Evolutionary conservation across 176 grass and related monocot species (phyloP), one percentile per base, ranked within the genome.

Genomic region (Zea luxurians): DNA sequence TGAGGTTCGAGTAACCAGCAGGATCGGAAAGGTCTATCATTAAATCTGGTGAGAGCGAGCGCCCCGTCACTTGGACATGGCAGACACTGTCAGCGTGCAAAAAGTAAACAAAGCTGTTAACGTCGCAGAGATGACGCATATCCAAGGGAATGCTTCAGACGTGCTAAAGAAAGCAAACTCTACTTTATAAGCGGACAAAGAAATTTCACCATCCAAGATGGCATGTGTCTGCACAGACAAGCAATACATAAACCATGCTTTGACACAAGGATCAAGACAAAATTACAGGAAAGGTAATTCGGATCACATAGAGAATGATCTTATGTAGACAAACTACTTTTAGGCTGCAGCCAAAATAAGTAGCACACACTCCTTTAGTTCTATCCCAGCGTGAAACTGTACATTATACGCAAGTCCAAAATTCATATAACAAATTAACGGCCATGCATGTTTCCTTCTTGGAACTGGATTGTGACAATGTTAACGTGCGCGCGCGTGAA

Each of bases 61-160:
- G 80, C 12, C 96, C 96, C 8, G 82, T 75, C 71, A 95, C 90
- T 87, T 99, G 57, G 36, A 86, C 90, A 87, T 95, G 92, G 73
- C 88, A 83, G 36, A 95, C 46, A 47, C 96, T 99, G 78, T 37
- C 34, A 55, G 80, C 57, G 78, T 6, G 74, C 16, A 87, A 85
- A 73, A 68, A 27, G 27, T 69, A 35, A 10, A 49, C 4, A 13
- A 38, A 74, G 8, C 40, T 49, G 45, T 82, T 47, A 66, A 36
- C 67, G 15, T 69, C 66, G 15, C 2, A 17, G 38, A 17, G 61
- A 35, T 68, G 18, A 71, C 46, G 8, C 43, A 76, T 70, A 70
- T 75, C 44, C 6, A 73, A 78, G 13, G 53, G 76, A 69, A 75
- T 58, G 48, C 37, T 74, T 60, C 62, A 17, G 20, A 79, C 12